Evolutionary conservation across 768 basidiomycete species (phyloP).

Genomic region (Boletales sp.): DNA sequence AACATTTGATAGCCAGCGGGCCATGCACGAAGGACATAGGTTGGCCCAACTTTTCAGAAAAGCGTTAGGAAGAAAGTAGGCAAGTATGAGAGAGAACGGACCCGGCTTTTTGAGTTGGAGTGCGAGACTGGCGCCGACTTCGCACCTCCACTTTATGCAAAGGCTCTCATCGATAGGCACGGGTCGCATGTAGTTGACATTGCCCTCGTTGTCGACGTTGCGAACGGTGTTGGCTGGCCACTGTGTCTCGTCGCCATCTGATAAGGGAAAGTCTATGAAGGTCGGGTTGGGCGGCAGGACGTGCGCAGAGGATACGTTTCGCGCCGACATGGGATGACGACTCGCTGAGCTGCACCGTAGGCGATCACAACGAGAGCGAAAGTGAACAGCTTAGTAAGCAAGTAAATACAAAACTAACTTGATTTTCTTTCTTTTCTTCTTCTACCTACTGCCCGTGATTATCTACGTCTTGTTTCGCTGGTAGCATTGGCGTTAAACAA

Average conservation of each 20-base stretch:
- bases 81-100: slow-evolving; percentile 28
- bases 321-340: slow-evolving; percentile 15
- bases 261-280: slow-evolving; percentile 56
- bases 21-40: slow-evolving; percentile 61
- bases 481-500: slow-evolving; percentile 66
- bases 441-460: slow-evolving; percentile 42
- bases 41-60: slow-evolving; percentile 39
- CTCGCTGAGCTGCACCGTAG: too few relatives aligned
- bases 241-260: slow-evolving; percentile 51
- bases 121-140: slow-evolving; percentile 41
- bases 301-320: slow-evolving; percentile 12
- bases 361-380: not conserved
- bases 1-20: slow-evolving; percentile 68
- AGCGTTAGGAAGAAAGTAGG: not conserved
- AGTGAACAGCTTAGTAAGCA: slow-evolving; percentile 14
- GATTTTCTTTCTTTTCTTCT: not conserved
- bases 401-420: slow-evolving; percentile 1
- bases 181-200: slow-evolving; percentile 69
- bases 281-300: slow-evolving; percentile 49
- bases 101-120: slow-evolving; percentile 46
- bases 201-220: slow-evolving; percentile 53
- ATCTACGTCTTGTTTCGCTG: slow-evolving; percentile 55
- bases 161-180: slow-evolving; percentile 49
- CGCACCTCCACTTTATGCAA: slow-evolving; percentile 55
- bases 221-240: slow-evolving; percentile 60